A percentile compares a stretch with the other conserved stretches of the same genome.
phyloP scores from a whole-genome alignment of 1,284 basidiomycete species.

The Mycosarcoma mackinlayi region DNA sequence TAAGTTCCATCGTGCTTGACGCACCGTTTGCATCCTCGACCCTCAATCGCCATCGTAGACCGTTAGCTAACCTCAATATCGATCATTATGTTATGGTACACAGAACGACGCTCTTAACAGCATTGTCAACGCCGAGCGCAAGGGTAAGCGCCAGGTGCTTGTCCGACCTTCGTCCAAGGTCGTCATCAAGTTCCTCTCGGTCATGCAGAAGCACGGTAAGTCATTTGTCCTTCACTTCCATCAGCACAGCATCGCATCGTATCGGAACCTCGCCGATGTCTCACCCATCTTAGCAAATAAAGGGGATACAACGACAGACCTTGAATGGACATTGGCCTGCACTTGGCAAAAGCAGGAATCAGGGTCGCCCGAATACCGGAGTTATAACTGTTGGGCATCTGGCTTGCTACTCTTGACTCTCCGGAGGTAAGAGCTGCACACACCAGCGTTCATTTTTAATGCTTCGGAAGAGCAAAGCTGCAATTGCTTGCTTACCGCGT shows the following conservation, averaged over 20 bases:
- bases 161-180: conserved; percentile 68
- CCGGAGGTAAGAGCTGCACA: conserved; percentile 12
- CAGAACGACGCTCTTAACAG: conserved; percentile 68
- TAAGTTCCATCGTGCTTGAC: too few relatives aligned
- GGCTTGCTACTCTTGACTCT: conserved; percentile 30
- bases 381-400: conserved; percentile 68
- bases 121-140: conserved; percentile 69
- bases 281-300: neutral
- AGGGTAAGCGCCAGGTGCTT: conserved; percentile 68
- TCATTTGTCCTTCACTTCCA: conserved; percentile 5
- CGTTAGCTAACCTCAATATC: conserved; percentile 2
- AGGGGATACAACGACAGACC: too few relatives aligned
- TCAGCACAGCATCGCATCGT: conserved; percentile 8
- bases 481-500: conserved; percentile 55
- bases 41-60: neutral
- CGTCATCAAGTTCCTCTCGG: conserved; percentile 68
- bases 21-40: neutral
- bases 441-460: conserved; percentile 66
- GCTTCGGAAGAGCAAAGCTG: conserved; percentile 63
- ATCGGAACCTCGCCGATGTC: neutral
- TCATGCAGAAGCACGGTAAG: conserved; percentile 69
- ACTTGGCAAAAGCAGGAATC: neutral
- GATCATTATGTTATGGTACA: neutral
- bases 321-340: neutral
- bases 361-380: conserved; percentile 44